Evolutionary conservation across 2,329 filamentous ascomycete species (phyloP).

Genomic region (Ceratocystis papillata): DNA sequence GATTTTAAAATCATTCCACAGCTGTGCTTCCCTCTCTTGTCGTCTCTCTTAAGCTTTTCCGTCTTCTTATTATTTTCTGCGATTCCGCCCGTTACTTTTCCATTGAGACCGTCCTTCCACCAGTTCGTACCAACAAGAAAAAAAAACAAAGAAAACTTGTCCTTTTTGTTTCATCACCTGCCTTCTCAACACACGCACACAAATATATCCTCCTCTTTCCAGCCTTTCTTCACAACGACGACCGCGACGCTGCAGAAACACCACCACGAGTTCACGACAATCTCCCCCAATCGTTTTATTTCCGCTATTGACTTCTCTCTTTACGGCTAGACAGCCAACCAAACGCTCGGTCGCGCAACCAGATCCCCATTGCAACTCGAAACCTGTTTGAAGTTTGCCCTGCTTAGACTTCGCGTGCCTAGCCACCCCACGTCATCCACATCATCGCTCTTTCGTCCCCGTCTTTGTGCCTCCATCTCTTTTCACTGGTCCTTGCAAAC

Average conservation of each 20-base stretch:
- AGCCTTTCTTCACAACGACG: not conserved
- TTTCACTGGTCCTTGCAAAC: not conserved
- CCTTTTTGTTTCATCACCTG: not conserved
- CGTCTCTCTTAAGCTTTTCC: not conserved
- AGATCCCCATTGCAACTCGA: not conserved
- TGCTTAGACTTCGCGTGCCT: no score
- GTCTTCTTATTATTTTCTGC: not conserved
- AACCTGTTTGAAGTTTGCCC: not conserved
- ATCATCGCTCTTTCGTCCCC: no score
- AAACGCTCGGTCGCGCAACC: not conserved
- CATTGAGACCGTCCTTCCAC: not conserved
- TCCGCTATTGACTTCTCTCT: not conserved
- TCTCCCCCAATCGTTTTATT: not conserved
- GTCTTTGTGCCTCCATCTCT: no score
- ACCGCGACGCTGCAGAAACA: not conserved
- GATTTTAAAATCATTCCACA: conserved; percentile 1
- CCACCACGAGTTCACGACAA: not conserved
- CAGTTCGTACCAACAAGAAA: not conserved
- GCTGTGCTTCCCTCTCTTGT: conserved; percentile 12
- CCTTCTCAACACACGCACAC: no score
- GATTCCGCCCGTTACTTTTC: not conserved
- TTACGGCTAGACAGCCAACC: not conserved
- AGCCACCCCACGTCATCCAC: not conserved
- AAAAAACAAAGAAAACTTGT: not conserved
- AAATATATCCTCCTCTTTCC: not conserved